Base-by-base conservation (phyloP, 306 rosid species). In the Pachyrhizus erosus region DNA sequence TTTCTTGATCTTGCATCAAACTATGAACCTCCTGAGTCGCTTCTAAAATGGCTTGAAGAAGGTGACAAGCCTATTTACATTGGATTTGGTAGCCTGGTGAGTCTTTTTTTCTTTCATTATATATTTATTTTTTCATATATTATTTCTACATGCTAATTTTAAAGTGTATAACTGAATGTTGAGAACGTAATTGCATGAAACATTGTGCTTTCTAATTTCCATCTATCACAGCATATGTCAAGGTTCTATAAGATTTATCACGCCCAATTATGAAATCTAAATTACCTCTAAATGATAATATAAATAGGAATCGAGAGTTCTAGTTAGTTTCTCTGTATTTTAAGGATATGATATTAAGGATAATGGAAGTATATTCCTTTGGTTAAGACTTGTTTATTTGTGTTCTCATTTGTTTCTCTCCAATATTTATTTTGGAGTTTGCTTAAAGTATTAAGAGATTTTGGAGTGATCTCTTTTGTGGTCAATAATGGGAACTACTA, bases 1-100 rank as follows among this genome's bases (percentile, higher is more conserved):
- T 96, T 96, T 91, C 99, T 96, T 80, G 99, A 96, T 90, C 98
- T 96, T 82, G 99, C 98, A 43, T 94, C 97, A 77, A 96, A 92
- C 87, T 96, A 86, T 81, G 92, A 92, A 87, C 98, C 99, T 80
- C 98, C 98, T 0, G 95, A 91, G 76, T 14, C 85, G 23, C 97
- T 96, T 26, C 85, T 90, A 71, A 91, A 91, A 82, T 96, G 99
- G 99, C 98, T 96, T 49, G 82, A 90, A 82, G 91, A 86, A 61
- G 99, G 97, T 83, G 98, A 96, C 79, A 80, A 79, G 80, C 99
- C 99, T 69, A 87, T 96, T 82, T 96, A 96, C 76, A 86, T 96
- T 73, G 99, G 99, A 71, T 96, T 96, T 77, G 99, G 99, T 81
- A 96, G 98, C 84, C 91, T 96, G 86, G 99, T 92, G 85, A 88